phyloP scores from a whole-genome alignment of 1,139 yeast species.

The Petasospora fabianii region DNA sequence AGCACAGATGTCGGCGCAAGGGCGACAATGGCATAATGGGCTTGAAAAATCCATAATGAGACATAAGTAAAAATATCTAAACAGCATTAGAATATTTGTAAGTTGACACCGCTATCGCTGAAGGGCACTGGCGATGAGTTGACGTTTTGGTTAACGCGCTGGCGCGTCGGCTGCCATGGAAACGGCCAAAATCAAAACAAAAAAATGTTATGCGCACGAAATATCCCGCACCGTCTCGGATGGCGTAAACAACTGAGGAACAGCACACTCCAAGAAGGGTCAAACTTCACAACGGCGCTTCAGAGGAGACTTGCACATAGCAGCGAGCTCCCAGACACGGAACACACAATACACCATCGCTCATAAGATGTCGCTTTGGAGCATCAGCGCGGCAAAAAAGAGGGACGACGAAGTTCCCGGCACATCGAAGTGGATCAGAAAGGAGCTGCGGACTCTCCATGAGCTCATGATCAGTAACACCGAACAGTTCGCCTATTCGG shows the following conservation, averaged over 20 bases:
- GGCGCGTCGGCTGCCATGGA: slow-evolving; percentile 8
- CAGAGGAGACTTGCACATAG: too few relatives aligned
- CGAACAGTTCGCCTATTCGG: slow-evolving; percentile 37
- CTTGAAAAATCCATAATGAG: too few relatives aligned
- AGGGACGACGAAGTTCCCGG: slow-evolving; percentile 34
- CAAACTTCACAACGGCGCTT: not conserved
- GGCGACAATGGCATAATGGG: slow-evolving; percentile 47
- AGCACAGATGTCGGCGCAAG: slow-evolving; percentile 86
- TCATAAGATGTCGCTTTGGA: slow-evolving; percentile 30
- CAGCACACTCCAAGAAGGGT: too few relatives aligned
- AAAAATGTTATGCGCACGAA: slow-evolving; percentile 4
- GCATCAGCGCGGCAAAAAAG: slow-evolving; percentile 27
- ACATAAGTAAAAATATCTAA: too few relatives aligned
- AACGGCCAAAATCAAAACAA: slow-evolving; percentile 10
- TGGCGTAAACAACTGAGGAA: too few relatives aligned
- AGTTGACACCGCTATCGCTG: too few relatives aligned
- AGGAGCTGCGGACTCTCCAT: slow-evolving; percentile 34
- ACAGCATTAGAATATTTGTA: not conserved
- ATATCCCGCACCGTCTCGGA: too few relatives aligned
- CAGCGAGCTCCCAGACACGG: too few relatives aligned
- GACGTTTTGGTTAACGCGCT: too few relatives aligned
- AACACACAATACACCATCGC: too few relatives aligned
- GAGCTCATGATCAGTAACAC: slow-evolving; percentile 31
- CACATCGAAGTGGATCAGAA: slow-evolving; percentile 42
- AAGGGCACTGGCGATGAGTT: too few relatives aligned